Percentiles rank a stretch among this genome's conserved stretches.
Evolutionary conservation across 106 monocot species (phyloP).

Genomic region (Acanthochlamys bracteata): DNA sequence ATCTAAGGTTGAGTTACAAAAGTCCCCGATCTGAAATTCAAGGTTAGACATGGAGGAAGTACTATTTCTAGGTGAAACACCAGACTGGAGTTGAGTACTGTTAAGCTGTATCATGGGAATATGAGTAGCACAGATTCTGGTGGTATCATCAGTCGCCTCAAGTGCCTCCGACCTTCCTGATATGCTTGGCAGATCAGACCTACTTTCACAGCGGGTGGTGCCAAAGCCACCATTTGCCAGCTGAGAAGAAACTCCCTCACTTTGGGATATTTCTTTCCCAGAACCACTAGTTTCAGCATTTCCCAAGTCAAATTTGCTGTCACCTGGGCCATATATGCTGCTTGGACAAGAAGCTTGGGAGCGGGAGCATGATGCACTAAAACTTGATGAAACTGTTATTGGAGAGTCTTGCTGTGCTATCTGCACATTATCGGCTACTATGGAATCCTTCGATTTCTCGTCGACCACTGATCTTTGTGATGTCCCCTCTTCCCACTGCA

Average conservation of each 20-base stretch:
- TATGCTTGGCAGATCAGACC: constrained; percentile 25
- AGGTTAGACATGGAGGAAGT: constrained; percentile 5
- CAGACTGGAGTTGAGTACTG: constrained; percentile 12
- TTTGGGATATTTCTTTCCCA: constrained; percentile 22
- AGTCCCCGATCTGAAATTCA: constrained; percentile 4
- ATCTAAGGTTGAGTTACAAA: constrained; percentile 1
- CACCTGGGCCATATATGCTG: constrained; percentile 5
- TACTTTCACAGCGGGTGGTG: constrained; percentile 2
- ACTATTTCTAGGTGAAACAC: constrained; percentile 1
- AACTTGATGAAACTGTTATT: constrained; percentile 1
- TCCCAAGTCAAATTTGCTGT: constrained; percentile 2
- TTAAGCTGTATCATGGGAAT: constrained; percentile 5
- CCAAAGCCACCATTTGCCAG: constrained; percentile 9
- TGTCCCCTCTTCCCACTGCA: constrained; percentile 21
- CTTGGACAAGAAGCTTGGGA: constrained; percentile 6
- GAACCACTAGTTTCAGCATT: constrained; percentile 16
- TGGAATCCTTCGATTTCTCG: constrained; percentile 7
- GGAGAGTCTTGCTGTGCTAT: constrained; percentile 13
- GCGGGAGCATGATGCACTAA: constrained; percentile 9
- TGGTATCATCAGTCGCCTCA: constrained; percentile 13
- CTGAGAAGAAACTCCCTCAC: constrained; percentile 24
- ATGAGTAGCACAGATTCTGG: constrained; percentile 5
- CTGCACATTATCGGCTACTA: constrained; percentile 7
- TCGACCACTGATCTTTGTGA: constrained; percentile 1
- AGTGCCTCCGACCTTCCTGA: constrained; percentile 21